Percentiles rank a stretch among this genome's conserved stretches.
Evolutionary conservation across 192 early-diverging fungal genomes (phyloP).

Genomic region (Umbelopsis sp.): DNA sequence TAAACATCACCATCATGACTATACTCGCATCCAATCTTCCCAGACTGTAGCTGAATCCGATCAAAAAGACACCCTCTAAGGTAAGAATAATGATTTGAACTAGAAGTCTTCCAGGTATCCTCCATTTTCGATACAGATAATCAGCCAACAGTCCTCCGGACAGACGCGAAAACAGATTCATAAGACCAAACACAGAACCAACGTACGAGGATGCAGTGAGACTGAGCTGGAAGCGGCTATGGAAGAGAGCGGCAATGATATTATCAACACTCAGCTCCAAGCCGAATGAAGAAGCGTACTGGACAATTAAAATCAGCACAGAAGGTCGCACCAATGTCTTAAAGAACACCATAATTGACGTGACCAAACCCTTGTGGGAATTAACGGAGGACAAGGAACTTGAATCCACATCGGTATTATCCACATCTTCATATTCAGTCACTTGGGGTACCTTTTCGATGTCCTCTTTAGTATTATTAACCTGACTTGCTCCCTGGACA

Average conservation of each 20-base stretch:
- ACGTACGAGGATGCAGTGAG: constrained; percentile 45
- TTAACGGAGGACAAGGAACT: neutral
- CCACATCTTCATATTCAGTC: neutral
- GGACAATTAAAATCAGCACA: constrained; percentile 53
- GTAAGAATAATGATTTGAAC: constrained; percentile 50
- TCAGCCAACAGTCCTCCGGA: constrained; percentile 63
- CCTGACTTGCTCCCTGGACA: no score
- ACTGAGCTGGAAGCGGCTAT: constrained; percentile 40
- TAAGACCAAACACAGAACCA: constrained; percentile 63
- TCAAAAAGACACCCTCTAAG: constrained; percentile 49
- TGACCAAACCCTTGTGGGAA: neutral
- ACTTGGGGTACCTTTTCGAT: neutral
- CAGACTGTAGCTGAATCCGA: constrained; percentile 46
- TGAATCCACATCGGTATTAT: neutral
- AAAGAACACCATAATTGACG: neutral
- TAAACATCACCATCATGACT: constrained; percentile 53
- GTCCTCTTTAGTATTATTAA: neutral
- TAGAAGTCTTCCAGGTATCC: constrained; percentile 49
- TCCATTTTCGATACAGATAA: constrained; percentile 29
- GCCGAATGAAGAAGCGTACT: constrained; percentile 67
- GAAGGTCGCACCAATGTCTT: constrained; percentile 33
- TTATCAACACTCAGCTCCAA: constrained; percentile 64
- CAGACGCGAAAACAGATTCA: constrained; percentile 68
- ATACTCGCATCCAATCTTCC: constrained; percentile 39
- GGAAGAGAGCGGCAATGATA: constrained; percentile 53